A percentile compares a stretch with the other conserved stretches of the same genome.
These are phyloP conservation scores for Wickerhamiella australiensis DNA, from an alignment of 805 yeast genomes.

Conservation along the genomic window DNA sequence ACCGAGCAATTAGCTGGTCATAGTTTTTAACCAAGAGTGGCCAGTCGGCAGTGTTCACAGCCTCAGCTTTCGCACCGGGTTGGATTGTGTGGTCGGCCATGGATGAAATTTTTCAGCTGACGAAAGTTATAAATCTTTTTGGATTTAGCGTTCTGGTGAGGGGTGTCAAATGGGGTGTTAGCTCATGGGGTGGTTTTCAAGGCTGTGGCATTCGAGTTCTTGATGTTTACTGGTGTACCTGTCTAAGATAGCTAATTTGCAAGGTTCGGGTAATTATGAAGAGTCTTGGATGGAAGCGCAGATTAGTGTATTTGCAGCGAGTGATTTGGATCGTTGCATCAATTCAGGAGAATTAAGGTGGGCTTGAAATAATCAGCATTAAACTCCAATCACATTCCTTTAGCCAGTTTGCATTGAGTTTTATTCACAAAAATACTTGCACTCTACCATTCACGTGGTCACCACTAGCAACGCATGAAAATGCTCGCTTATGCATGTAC, in stretches of 20 bases:
- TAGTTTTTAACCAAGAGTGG: constrained; percentile 87
- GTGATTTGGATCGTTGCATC: too few species aligned
- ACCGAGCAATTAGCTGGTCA: constrained; percentile 86
- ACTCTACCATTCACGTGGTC: too few species aligned
- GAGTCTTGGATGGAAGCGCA: too few species aligned
- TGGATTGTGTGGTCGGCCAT: constrained; percentile 60
- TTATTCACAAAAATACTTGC: too few species aligned
- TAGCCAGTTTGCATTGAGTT: too few species aligned
- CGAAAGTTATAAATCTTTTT: not conserved
- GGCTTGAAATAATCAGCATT: too few species aligned
- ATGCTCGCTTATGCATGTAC: not conserved
- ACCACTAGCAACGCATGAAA: not conserved
- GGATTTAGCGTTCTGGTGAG: not conserved
- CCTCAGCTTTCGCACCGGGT: constrained; percentile 67
- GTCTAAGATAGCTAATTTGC: too few species aligned
- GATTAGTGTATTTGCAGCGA: too few species aligned
- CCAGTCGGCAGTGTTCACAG: constrained; percentile 87
- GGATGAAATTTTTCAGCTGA: constrained; percentile 11
- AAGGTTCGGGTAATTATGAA: too few species aligned
- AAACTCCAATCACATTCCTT: too few species aligned
- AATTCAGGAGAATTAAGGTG: too few species aligned
- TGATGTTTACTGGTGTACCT: too few species aligned
- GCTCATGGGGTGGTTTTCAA: not conserved
- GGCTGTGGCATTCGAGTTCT: not conserved
- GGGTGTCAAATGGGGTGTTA: not conserved